Percentiles rank a stretch among this genome's conserved stretches.
Evolutionary conservation across 805 yeast genomes (phyloP).

Genomic region (Clavispora carvajalis): DNA sequence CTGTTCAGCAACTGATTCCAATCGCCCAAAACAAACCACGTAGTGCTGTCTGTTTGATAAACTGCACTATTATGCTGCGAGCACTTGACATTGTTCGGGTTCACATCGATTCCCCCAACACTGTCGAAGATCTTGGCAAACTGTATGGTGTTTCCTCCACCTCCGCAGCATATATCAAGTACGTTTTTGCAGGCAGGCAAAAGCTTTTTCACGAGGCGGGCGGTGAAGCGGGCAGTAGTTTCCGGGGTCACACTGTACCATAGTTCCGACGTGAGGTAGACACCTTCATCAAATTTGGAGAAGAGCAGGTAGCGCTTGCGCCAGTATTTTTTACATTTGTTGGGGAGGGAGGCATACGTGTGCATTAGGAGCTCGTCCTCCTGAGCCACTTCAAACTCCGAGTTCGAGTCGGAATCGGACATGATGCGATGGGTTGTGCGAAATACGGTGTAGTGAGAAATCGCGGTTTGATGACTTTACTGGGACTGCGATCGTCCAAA

Average conservation of each 20-base stretch:
- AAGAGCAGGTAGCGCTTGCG: constrained; percentile 55
- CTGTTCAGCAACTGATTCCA: constrained; percentile 34
- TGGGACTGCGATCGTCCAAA: too few relatives aligned
- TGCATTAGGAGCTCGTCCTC: constrained; percentile 34
- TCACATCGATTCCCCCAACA: constrained; percentile 61
- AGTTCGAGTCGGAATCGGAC: constrained; percentile 1
- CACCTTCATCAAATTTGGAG: constrained; percentile 59
- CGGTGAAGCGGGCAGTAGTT: constrained; percentile 53
- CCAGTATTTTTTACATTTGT: constrained; percentile 53
- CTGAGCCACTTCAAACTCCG: constrained; percentile 10
- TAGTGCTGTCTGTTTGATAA: constrained; percentile 51
- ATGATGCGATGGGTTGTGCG: constrained; percentile 1
- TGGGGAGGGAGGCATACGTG: constrained; percentile 35
- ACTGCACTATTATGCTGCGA: constrained; percentile 60
- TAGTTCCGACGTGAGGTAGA: constrained; percentile 62
- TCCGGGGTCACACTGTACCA: constrained; percentile 94
- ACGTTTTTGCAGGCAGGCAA: constrained; percentile 44
- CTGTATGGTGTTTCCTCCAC: constrained; percentile 82
- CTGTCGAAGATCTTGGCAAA: constrained; percentile 54
- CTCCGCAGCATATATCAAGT: constrained; percentile 78
- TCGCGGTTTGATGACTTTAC: too few relatives aligned
- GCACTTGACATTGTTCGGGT: constrained; percentile 57
- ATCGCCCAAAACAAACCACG: constrained; percentile 47
- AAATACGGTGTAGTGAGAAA: too few relatives aligned
- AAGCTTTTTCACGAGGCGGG: constrained; percentile 48